phyloP scores from a whole-genome alignment of 306 rosid genomes.

The Trifolium dubium region DNA sequence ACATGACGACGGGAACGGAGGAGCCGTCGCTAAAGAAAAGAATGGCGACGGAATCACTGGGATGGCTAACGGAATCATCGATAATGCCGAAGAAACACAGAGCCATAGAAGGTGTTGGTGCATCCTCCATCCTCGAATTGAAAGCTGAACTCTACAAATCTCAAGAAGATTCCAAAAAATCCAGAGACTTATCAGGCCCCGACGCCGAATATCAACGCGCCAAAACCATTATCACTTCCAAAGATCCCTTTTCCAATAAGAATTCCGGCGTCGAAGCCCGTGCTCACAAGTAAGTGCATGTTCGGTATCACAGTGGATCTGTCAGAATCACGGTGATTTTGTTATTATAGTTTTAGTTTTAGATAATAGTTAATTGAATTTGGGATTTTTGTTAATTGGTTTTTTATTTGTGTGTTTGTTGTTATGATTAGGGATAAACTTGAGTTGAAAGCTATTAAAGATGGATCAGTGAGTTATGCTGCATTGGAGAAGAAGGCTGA shows the following conservation, averaged over 20 bases:
- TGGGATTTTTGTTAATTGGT: not conserved
- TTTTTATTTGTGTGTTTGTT: not conserved
- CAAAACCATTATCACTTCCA: slow-evolving; percentile 60
- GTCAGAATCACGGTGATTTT: not conserved
- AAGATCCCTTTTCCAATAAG: slow-evolving; percentile 56
- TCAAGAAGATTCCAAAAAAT: slow-evolving; percentile 82
- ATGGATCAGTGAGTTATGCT: slow-evolving; percentile 82
- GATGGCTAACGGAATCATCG: slow-evolving; percentile 97
- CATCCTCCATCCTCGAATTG: slow-evolving; percentile 85
- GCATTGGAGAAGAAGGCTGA: slow-evolving; percentile 87
- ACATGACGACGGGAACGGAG: slow-evolving; percentile 55
- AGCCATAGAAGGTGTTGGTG: slow-evolving; percentile 85
- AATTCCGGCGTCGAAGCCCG: slow-evolving; percentile 91
- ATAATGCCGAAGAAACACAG: slow-evolving; percentile 97
- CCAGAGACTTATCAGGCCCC: slow-evolving; percentile 63
- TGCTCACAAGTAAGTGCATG: slow-evolving; percentile 58
- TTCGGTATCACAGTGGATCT: too few species aligned
- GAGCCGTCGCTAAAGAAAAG: slow-evolving; percentile 54
- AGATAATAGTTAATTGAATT: slow-evolving; percentile 7
- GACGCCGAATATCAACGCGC: slow-evolving; percentile 81
- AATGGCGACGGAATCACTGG: slow-evolving; percentile 76
- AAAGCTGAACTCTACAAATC: slow-evolving; percentile 91
- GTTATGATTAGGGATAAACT: slow-evolving; percentile 75
- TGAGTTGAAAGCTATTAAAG: slow-evolving; percentile 84
- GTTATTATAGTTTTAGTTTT: not conserved